Conservation (phyloP, 345 rosid genomes). For the Murraya koenigii region DNA sequence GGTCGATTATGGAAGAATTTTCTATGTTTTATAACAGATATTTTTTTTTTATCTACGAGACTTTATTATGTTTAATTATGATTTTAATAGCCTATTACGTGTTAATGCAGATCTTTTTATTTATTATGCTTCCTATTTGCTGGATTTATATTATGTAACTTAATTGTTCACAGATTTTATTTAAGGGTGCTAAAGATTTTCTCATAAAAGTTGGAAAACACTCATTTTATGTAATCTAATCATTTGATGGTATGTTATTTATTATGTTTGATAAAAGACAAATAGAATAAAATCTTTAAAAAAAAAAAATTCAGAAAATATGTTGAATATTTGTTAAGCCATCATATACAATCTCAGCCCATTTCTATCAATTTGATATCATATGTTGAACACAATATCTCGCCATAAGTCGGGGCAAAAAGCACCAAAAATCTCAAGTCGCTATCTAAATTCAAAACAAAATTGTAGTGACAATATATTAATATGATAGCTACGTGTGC, state of each 20-base stretch:
- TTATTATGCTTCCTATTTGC: neutral
- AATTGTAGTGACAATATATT: neutral
- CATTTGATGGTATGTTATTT: neutral
- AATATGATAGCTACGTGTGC: neutral
- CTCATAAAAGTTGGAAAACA: neutral
- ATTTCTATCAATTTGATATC: neutral
- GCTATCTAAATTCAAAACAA: neutral
- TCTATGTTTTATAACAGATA: neutral
- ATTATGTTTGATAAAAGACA: neutral
- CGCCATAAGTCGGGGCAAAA: neutral
- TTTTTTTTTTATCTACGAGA: neutral
- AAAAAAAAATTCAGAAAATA: neutral
- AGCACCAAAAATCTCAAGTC: neutral
- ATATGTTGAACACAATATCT: neutral
- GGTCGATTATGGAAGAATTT: neutral
- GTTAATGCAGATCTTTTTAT: neutral
- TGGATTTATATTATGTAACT: neutral
- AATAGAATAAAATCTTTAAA: neutral
- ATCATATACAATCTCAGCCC: neutral
- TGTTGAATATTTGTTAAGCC: neutral
- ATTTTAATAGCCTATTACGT: neutral
- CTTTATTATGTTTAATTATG: neutral
- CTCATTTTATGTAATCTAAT: neutral
- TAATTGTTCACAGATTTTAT: neutral
- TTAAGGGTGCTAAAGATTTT: neutral